Evolutionary conservation across 2,329 filamentous ascomycete genomes (phyloP).

Genomic region (Aspergillus bombycis): DNA sequence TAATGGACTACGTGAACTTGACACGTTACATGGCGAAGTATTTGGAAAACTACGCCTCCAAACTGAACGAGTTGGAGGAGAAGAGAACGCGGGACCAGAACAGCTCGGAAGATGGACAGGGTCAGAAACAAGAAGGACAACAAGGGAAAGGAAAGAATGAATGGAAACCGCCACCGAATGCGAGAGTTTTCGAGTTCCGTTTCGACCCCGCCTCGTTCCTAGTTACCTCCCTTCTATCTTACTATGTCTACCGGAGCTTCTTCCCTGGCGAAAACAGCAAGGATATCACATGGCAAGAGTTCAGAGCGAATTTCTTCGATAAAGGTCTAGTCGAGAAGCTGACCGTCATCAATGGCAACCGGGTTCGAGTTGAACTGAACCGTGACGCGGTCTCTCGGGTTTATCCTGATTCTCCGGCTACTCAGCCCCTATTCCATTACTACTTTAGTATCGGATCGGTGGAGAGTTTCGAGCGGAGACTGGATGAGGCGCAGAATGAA

Average conservation of each 20-base stretch:
- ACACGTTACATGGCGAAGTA: conserved; percentile 60
- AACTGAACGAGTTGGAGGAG: conserved; percentile 31
- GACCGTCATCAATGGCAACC: conserved; percentile 74
- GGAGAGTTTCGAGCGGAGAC: conserved; percentile 84
- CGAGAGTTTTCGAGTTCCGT: conserved; percentile 51
- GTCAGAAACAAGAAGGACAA: conserved; percentile 25
- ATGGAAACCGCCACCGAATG: conserved; percentile 33
- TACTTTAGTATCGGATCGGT: conserved; percentile 95
- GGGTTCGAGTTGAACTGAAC: conserved; percentile 79
- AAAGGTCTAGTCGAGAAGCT: conserved; percentile 95
- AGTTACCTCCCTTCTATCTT: conserved; percentile 62
- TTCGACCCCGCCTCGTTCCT: conserved; percentile 60
- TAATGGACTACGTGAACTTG: conserved; percentile 64
- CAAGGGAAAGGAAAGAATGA: conserved; percentile 32
- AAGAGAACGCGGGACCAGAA: conserved; percentile 22
- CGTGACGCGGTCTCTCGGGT: conserved; percentile 71
- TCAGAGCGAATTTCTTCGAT: conserved; percentile 89
- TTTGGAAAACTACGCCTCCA: conserved; percentile 53
- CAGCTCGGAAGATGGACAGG: conserved; percentile 18
- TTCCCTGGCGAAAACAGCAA: conserved; percentile 67
- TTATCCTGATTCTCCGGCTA: conserved; percentile 75
- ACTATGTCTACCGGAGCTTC: conserved; percentile 65
- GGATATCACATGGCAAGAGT: conserved; percentile 98
- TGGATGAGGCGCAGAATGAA: conserved; percentile 87
- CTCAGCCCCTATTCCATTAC: conserved; percentile 74